Evolutionary conservation across 345 rosid species (phyloP).

Genomic region (Geranium rotundifolium): DNA sequence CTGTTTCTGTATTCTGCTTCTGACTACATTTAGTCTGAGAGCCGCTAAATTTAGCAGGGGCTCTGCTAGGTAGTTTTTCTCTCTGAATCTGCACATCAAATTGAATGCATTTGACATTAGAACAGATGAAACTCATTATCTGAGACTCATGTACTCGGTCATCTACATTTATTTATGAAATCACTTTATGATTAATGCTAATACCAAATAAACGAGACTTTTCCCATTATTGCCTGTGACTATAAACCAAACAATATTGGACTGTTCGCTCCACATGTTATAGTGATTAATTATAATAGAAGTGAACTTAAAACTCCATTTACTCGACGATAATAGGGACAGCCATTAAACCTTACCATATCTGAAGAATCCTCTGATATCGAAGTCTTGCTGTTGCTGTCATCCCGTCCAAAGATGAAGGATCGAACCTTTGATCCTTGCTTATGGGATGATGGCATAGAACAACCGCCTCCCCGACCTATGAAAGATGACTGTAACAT

Average conservation of each 20-base stretch:
- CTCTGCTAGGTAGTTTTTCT: slow-evolving; percentile 36
- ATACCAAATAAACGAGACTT: no score
- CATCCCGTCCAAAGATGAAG: slow-evolving; percentile 76
- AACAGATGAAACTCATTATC: not conserved
- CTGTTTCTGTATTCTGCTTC: slow-evolving; percentile 23
- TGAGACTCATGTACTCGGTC: no score
- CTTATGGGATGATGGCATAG: slow-evolving; percentile 43
- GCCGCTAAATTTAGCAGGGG: slow-evolving; percentile 45
- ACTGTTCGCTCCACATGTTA: not conserved
- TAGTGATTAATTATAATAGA: no score
- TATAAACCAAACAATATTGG: not conserved
- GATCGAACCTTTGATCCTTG: slow-evolving; percentile 51
- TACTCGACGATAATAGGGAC: no score
- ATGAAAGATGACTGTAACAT: slow-evolving; percentile 78
- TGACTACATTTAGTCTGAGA: slow-evolving; percentile 40
- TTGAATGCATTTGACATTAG: not conserved
- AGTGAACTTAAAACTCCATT: no score
- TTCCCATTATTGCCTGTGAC: no score
- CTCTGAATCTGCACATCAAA: slow-evolving; percentile 32
- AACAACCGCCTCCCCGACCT: slow-evolving; percentile 40
- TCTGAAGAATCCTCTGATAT: slow-evolving; percentile 47
- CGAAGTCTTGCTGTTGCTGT: slow-evolving; percentile 45
- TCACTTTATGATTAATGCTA: not conserved
- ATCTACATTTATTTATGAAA: not conserved
- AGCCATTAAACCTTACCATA: slow-evolving; percentile 27